Base-by-base conservation (phyloP, 352 stramenopile species). In the Phytopythium aichiense region DNA sequence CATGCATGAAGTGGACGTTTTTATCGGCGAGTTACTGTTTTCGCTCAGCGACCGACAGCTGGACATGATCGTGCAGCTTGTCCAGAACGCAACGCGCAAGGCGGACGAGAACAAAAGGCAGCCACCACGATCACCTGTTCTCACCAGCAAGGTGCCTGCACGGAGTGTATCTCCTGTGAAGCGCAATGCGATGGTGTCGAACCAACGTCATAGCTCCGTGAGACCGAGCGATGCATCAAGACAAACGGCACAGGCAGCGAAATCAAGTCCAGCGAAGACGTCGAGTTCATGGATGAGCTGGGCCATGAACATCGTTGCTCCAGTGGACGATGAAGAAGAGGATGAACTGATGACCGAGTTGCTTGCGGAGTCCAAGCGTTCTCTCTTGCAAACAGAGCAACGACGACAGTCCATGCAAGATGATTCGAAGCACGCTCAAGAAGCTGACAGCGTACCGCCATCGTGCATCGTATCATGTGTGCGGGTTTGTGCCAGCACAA, bases 11-110 rank as follows among this genome's bases (percentile, higher is more conserved):
- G 57, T 92, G 33, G 85, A 93, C 52, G 35, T 89, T 30, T 92
- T 89, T 57, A 69, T 95, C 16, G 66, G 70, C 5, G 78, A 94
- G 28, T 59, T 95, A 15, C 60, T 77, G 30, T 92, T 95, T 37
- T 94, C 87, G 4, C 56, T 94, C 31, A 95, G 87, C 56, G 79
- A 95, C 67, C 72, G 87, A 38, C 87, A 95, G 61, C 66, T 95
- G 50, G 54, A 81, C 12, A 95, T 95, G 87, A 66, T 95, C n/a
- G 71, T 81, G 11, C 69, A 93, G 59, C 68, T 94, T 23, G 65
- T 88, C 38, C 65, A 66, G 46, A 82, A 69, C 45, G 71, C 74
- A 33, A 79, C 61, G 7, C 49, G 53, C 33, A 81, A 74, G 45
- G 68, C 68, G 11, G 61, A 71, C 23, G 53, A 69, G 59, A 37